Conservation (phyloP, 2,329 filamentous ascomycete species). For the Corinectria fuckeliana region DNA sequence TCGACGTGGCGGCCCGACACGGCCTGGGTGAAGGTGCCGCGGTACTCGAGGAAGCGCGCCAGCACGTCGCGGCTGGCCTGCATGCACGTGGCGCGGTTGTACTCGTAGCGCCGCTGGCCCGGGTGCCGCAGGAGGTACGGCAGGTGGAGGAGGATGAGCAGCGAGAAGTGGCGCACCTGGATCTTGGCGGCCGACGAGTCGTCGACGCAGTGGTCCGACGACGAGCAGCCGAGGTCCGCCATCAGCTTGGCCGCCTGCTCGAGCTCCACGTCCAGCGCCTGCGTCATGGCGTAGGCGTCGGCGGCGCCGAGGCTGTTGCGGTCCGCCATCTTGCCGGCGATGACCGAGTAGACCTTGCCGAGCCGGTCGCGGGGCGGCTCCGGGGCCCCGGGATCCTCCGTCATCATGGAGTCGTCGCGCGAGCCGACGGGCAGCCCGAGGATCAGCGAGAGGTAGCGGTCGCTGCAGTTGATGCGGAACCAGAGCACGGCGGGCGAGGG, state of each 20-base stretch:
- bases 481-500: slow-evolving; percentile 46
- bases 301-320: slow-evolving; percentile 49
- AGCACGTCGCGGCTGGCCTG: slow-evolving; percentile 59
- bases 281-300: slow-evolving; percentile 61
- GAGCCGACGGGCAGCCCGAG: slow-evolving; percentile 56
- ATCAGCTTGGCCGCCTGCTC: slow-evolving; percentile 51
- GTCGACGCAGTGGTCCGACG: slow-evolving; percentile 25
- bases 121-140: slow-evolving; percentile 59
- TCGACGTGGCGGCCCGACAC: slow-evolving; percentile 52
- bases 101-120: slow-evolving; percentile 54
- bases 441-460: slow-evolving; percentile 58
- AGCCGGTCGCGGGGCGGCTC: slow-evolving; percentile 51
- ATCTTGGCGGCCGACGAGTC: slow-evolving; percentile 47
- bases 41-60: slow-evolving; percentile 55
- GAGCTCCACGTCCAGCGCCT: slow-evolving; percentile 59
- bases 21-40: slow-evolving; percentile 34
- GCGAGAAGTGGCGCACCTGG: slow-evolving; percentile 58
- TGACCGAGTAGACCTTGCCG: slow-evolving; percentile 51
- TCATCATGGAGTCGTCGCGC: slow-evolving; percentile 48
- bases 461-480: slow-evolving; percentile 56
- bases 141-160: slow-evolving; percentile 60
- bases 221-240: slow-evolving; percentile 28
- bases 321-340: slow-evolving; percentile 54
- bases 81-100: slow-evolving; percentile 50
- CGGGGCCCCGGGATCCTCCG: slow-evolving; percentile 33